Conservation (phyloP, 1,284 basidiomycete species). For the Ustilago shanxiensis region DNA sequence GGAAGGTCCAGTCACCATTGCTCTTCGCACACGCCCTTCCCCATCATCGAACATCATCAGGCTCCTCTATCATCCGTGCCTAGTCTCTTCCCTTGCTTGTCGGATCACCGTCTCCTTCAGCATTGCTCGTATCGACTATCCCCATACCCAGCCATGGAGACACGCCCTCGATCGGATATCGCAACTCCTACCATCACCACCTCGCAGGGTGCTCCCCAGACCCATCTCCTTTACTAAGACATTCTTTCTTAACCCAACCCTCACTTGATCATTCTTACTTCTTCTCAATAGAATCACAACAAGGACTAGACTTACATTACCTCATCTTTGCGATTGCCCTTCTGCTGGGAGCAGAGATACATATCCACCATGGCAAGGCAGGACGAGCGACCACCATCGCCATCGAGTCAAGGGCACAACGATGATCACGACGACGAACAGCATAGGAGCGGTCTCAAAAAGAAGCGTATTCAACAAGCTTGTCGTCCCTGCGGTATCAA, state of each 20-base stretch:
- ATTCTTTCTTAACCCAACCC: not conserved
- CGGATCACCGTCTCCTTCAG: no score
- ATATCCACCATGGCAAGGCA: constrained; percentile 14
- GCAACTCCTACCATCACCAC: not conserved
- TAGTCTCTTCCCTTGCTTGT: not conserved
- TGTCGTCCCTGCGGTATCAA: constrained; percentile 58
- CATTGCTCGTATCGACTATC: not conserved
- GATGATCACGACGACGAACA: constrained; percentile 33
- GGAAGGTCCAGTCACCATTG: not conserved
- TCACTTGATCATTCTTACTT: no score
- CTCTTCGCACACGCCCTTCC: no score
- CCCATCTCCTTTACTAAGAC: not conserved
- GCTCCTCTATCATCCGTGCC: no score
- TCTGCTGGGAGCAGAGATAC: not conserved
- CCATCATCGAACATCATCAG: no score
- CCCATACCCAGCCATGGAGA: constrained; percentile 1
- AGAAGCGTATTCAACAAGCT: constrained; percentile 61
- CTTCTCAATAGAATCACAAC: no score
- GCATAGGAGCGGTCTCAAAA: constrained; percentile 29
- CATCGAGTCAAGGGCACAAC: constrained; percentile 11
- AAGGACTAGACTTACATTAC: not conserved
- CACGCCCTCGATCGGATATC: not conserved
- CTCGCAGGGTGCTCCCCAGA: not conserved
- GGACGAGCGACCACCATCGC: not conserved
- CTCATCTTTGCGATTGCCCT: not conserved